A percentile compares a stretch with the other conserved stretches of the same genome.
Evolutionary conservation across 768 basidiomycete species (phyloP).

Genomic region (Albatrellus ellisii): DNA sequence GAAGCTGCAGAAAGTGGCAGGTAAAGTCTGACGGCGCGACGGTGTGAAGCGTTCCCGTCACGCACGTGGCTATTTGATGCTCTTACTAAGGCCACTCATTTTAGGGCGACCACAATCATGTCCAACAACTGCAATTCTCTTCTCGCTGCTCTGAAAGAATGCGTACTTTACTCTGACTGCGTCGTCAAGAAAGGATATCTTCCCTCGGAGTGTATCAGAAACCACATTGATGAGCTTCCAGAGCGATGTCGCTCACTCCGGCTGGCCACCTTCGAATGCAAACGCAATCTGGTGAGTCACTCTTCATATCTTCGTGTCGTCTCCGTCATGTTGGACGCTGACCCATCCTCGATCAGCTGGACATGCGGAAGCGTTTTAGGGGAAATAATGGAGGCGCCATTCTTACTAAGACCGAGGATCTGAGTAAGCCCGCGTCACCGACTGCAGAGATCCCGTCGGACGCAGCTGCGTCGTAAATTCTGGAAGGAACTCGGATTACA

Average conservation of each 20-base stretch:
- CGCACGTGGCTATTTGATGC: too few species aligned
- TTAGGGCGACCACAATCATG: conserved; percentile 32
- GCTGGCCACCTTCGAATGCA: conserved; percentile 81
- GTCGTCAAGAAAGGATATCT: conserved; percentile 64
- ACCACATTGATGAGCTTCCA: conserved; percentile 66
- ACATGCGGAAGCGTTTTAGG: conserved; percentile 76
- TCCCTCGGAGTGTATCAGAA: conserved; percentile 77
- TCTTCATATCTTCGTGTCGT: neutral
- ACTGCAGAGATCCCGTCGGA: too few species aligned
- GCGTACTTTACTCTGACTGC: conserved; percentile 77
- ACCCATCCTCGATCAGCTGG: conserved; percentile 32
- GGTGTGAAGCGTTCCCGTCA: too few species aligned
- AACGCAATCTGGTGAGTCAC: conserved; percentile 67
- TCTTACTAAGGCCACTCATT: too few species aligned
- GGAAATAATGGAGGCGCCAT: conserved; percentile 50
- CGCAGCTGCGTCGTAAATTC: too few species aligned
- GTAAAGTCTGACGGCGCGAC: too few species aligned
- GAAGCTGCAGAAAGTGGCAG: too few species aligned
- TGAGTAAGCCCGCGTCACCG: neutral
- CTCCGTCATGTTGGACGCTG: neutral
- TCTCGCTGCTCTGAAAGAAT: conserved; percentile 68
- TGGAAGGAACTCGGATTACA: too few species aligned
- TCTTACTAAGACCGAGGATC: conserved; percentile 9
- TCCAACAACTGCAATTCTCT: conserved; percentile 72
- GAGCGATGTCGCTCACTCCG: conserved; percentile 69